Evolutionary conservation across 1,139 yeast species (phyloP).

Genomic region (Diutina neorugosa): DNA sequence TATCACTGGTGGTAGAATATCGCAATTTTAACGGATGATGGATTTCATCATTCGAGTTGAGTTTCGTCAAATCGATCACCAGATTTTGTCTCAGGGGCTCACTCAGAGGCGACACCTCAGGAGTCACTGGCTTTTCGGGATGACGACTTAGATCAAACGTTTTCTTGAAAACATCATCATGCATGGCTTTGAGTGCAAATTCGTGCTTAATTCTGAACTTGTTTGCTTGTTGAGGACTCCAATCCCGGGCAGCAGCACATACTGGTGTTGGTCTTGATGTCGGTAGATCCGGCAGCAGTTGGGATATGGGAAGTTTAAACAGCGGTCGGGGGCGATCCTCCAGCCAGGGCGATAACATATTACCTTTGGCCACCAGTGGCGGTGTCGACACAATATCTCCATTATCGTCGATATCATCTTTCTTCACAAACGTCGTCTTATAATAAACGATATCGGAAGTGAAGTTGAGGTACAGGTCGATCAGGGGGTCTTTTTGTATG

Average conservation of each 20-base stretch:
- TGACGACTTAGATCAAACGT: constrained; percentile 19
- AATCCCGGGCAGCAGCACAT: constrained; percentile 28
- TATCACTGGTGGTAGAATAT: constrained; percentile 28
- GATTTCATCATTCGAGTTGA: constrained; percentile 24
- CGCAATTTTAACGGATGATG: constrained; percentile 29
- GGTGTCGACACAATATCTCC: not conserved
- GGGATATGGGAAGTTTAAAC: not conserved
- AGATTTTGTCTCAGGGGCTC: constrained; percentile 33
- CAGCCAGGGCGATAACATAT: not conserved
- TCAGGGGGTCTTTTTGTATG: constrained; percentile 14
- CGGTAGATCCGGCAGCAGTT: not conserved
- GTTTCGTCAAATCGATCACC: constrained; percentile 29
- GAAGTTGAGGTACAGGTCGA: constrained; percentile 24
- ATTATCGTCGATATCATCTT: constrained; percentile 18
- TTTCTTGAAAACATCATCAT: constrained; percentile 27
- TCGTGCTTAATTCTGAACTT: constrained; percentile 12
- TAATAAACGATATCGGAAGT: constrained; percentile 35
- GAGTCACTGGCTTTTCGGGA: constrained; percentile 27
- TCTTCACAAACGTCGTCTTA: constrained; percentile 31
- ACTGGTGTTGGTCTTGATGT: constrained; percentile 14
- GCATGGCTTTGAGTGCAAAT: constrained; percentile 25
- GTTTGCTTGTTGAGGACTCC: constrained; percentile 20
- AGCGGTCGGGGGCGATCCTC: constrained; percentile 1
- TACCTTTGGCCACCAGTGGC: not conserved
- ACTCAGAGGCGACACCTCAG: constrained; percentile 33